Evolutionary conservation across 371 early-diverging fungal species (phyloP), one percentile per base, ranked within the genome.

Genomic region (Circinella umbellata): DNA sequence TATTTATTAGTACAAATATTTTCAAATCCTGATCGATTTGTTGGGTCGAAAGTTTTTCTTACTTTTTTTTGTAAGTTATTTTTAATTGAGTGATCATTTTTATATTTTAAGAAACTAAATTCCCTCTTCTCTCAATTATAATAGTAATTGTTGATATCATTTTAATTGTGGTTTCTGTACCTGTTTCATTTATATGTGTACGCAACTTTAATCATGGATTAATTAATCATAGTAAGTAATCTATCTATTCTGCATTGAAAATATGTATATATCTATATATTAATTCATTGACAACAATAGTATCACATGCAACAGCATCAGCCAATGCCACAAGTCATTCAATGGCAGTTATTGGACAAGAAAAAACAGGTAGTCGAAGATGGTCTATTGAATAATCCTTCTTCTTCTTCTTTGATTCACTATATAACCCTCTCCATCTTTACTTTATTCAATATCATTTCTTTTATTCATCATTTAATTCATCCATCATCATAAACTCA

Each of bases 1-100:
- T 93, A 90, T 81, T 89, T 90, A 72, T 66, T 92, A n/a, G 87
- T 90, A 39, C 75, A 92, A n/a, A 92, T 93, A 48, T 90, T 83
- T 7, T 71, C 76, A 63, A 79, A 89, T 70, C 83, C 83, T 64
- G 77, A 69, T n/a, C 80, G 84, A 70, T 93, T 86, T 71, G 36
- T 73, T 37, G 80, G 86, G 15, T 88, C 90, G 62, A 75, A 81
- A 61, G 83, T 84, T 9, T 90, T 91, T 76, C 80, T 94, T 69
- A 92, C 93, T 3, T 94, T 93, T 78, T 94, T 92, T 73, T 70
- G 80, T 77, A 77, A 75, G 80, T 76, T 46, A n/a, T 13, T 8
- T 27, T 18, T 20, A 11, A 18, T 4, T 11, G 47, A 8, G 35
- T 36, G 13, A n/a, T n/a, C n/a, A n/a, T n/a, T n/a, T n/a, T n/a